phyloP scores from a whole-genome alignment of 345 rosid genomes.

The Pseudoturritis turrita region DNA sequence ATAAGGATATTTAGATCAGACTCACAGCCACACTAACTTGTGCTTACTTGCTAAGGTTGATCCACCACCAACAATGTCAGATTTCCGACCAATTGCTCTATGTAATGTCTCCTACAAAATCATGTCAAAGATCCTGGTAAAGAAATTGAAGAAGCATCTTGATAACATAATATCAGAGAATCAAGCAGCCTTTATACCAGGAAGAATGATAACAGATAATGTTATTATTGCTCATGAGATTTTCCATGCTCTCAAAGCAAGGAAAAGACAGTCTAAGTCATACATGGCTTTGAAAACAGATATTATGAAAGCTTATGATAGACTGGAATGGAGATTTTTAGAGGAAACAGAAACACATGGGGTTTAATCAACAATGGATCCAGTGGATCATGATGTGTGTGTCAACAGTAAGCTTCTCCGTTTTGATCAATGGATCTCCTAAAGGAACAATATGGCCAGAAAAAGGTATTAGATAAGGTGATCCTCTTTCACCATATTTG shows the following conservation, averaged over 20 bases:
- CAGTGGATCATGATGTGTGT: not conserved
- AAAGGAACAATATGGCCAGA: fast-evolving
- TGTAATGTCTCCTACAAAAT: not conserved
- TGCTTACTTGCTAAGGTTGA: no score
- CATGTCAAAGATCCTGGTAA: not conserved
- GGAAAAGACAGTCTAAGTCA: no score
- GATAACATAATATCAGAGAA: not conserved
- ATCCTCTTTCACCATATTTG: not conserved
- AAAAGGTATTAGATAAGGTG: not conserved
- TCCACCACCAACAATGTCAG: no score
- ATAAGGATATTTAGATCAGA: no score
- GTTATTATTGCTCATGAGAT: not conserved
- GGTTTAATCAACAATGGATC: not conserved
- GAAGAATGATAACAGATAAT: not conserved
- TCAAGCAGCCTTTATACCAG: not conserved
- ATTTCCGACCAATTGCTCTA: not conserved
- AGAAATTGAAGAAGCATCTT: not conserved
- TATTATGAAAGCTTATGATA: not conserved
- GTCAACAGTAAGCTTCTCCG: fast-evolving
- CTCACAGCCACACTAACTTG: no score
- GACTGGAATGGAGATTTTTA: not conserved
- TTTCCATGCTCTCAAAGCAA: not conserved
- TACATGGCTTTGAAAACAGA: not conserved
- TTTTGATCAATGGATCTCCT: not conserved
- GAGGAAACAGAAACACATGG: not conserved